Conservation (phyloP, 163 green algal species). For the Volvox carteri region DNA sequence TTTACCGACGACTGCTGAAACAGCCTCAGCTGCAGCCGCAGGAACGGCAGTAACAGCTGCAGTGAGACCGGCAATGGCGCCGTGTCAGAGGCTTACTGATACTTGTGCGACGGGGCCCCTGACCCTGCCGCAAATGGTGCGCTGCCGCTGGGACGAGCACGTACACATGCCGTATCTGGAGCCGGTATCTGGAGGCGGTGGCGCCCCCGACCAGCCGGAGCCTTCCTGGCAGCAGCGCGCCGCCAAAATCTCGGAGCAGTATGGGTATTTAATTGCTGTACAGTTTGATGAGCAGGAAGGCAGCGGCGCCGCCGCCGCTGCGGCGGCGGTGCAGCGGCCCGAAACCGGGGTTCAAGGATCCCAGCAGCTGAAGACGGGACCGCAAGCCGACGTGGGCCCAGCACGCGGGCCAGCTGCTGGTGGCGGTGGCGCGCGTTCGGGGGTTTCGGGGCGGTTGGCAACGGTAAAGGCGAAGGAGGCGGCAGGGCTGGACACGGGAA, state of each 20-base stretch:
- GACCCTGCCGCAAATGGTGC: conserved; percentile 45
- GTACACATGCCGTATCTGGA: conserved; percentile 32
- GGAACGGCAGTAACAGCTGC: neutral
- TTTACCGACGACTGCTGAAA: neutral
- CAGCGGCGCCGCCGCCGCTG: neutral
- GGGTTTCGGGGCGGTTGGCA: neutral
- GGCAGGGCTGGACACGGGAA: neutral
- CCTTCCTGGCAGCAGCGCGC: conserved; percentile 32
- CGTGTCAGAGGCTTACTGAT: neutral
- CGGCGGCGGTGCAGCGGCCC: neutral
- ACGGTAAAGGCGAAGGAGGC: neutral
- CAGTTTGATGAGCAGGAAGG: neutral
- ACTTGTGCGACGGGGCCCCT: neutral
- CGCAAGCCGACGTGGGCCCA: neutral
- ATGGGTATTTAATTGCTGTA: conserved; percentile 44
- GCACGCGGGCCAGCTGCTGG: neutral
- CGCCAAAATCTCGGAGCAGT: neutral
- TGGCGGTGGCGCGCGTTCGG: neutral
- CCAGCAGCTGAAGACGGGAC: neutral
- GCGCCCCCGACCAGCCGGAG: neutral
- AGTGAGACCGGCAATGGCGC: neutral
- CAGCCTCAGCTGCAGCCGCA: neutral
- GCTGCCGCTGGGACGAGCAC: conserved; percentile 43
- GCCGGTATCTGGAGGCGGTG: neutral
- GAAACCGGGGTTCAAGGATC: too few relatives aligned